Conservation (phyloP, 2,329 filamentous ascomycete species). For the Decorospora gaudefroyi region DNA sequence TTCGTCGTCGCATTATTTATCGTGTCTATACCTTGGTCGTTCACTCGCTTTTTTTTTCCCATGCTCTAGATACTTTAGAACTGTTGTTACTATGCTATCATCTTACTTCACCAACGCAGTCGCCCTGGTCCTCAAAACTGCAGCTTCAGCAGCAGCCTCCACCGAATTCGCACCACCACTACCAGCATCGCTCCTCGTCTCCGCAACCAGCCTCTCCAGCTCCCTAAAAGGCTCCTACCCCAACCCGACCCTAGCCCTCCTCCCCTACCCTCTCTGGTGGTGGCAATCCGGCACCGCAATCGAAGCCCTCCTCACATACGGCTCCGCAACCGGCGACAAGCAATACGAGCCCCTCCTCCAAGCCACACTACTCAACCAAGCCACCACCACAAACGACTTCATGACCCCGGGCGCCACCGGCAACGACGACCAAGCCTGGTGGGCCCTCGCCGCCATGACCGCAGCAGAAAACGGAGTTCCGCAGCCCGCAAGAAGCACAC, state of each 20-base stretch:
- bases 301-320: constrained; percentile 47
- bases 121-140: constrained; percentile 5
- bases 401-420: constrained; percentile 53
- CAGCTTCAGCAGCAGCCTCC: constrained; percentile 6
- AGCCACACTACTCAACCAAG: constrained; percentile 33
- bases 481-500: constrained; percentile 48
- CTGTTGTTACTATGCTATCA: constrained; percentile 7
- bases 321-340: constrained; percentile 48
- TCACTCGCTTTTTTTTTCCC: constrained; percentile 9
- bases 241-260: constrained; percentile 23
- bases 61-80: neutral
- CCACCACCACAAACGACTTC: constrained; percentile 41
- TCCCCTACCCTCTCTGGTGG: constrained; percentile 36
- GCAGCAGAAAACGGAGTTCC: constrained; percentile 69
- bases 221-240: constrained; percentile 27
- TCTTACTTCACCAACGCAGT: constrained; percentile 9
- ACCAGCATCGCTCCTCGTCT: constrained; percentile 17
- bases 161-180: constrained; percentile 6
- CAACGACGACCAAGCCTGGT: constrained; percentile 76
- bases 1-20: too few relatives aligned
- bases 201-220: constrained; percentile 21
- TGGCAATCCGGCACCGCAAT: constrained; percentile 38
- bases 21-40: too few relatives aligned
- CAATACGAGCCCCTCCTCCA: constrained; percentile 47
- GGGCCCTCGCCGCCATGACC: constrained; percentile 68